Percentiles rank a stretch among this genome's conserved stretches.
Conservation (phyloP, 441 rosid species). For the Viola pubescens region DNA sequence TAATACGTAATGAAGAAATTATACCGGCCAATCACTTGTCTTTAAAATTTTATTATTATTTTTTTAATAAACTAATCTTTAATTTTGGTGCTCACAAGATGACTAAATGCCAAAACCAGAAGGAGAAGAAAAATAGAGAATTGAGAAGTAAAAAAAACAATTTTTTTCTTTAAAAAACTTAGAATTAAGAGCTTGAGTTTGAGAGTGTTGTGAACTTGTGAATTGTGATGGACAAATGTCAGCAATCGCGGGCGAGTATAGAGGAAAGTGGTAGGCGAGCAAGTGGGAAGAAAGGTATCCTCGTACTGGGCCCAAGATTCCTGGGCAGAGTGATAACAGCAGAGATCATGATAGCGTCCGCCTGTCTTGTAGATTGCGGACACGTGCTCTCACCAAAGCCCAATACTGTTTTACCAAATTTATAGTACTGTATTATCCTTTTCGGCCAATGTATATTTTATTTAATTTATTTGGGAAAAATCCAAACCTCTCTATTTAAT, state of each 20-base stretch:
- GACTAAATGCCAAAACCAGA: no score
- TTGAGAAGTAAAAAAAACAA: not conserved
- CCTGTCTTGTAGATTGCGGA: slow-evolving; percentile 21
- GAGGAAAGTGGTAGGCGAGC: not conserved
- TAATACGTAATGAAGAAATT: no score
- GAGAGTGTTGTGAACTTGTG: no score
- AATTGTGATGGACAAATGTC: slow-evolving; percentile 13
- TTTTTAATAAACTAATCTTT: no score
- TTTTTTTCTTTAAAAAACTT: not conserved
- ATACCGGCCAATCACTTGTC: no score
- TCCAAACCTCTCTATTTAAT: no score
- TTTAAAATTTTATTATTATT: no score
- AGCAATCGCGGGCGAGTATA: slow-evolving; percentile 4
- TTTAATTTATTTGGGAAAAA: no score
- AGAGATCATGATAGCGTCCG: slow-evolving; percentile 1
- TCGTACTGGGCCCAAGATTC: slow-evolving; percentile 27
- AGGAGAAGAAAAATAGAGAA: no score
- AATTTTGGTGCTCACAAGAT: no score
- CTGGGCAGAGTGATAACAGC: slow-evolving; percentile 19
- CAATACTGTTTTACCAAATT: not conserved
- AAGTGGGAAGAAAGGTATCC: slow-evolving; percentile 6
- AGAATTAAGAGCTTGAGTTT: no score
- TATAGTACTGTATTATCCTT: not conserved
- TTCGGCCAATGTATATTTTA: not conserved
- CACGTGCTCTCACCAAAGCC: slow-evolving; percentile 23